phyloP scores from a whole-genome alignment of 129 eudicot species.

The Gnaphalium uliginosum region DNA sequence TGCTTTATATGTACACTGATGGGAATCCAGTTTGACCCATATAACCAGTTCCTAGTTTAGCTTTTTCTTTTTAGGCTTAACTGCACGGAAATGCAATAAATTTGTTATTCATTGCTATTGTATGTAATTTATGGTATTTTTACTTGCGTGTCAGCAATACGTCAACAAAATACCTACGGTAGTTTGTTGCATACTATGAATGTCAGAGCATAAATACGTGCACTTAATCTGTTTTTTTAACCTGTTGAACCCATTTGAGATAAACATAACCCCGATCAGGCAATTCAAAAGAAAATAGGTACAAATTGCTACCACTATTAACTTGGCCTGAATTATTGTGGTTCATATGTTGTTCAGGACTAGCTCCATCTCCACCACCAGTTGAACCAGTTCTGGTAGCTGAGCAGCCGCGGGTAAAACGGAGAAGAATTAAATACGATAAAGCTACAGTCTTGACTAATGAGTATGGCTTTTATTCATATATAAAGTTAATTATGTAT shows the following conservation, averaged over 20 bases:
- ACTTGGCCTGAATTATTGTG: not conserved
- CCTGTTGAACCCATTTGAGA: not conserved
- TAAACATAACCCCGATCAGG: not conserved
- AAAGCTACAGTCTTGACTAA: constrained; percentile 59
- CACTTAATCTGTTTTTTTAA: not conserved
- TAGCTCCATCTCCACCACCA: constrained; percentile 35
- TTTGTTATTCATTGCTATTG: not conserved
- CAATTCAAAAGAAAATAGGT: not conserved
- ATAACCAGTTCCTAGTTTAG: not conserved
- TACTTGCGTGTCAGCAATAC: not conserved
- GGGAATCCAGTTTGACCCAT: not conserved
- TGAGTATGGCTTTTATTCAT: constrained; percentile 31
- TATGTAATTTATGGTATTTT: not conserved
- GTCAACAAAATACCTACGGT: not conserved
- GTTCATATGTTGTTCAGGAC: constrained; percentile 36
- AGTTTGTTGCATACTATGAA: not conserved
- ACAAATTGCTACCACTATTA: not conserved
- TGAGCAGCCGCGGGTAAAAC: constrained; percentile 45
- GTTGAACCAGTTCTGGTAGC: constrained; percentile 34
- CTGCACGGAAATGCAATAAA: too few relatives aligned
- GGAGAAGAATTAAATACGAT: constrained; percentile 58
- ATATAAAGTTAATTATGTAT: not conserved
- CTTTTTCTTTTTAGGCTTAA: not conserved
- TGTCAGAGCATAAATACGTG: not conserved
- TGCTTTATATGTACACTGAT: not conserved